Evolutionary conservation across 805 yeast genomes (phyloP).

Genomic region (Wickerhamomyces pijperi): DNA sequence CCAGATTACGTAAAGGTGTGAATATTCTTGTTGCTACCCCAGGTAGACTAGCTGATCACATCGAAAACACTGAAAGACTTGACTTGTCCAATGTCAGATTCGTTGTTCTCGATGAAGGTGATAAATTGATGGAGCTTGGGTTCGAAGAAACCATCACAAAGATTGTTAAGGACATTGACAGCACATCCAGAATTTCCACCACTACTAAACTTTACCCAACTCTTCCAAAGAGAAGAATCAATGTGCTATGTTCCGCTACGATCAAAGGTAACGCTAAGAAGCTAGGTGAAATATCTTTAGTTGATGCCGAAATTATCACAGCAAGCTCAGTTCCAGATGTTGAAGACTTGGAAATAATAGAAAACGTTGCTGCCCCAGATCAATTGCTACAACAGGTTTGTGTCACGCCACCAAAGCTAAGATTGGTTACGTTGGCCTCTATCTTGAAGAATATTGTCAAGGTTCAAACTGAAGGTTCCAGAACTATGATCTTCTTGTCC

Average conservation of each 20-base stretch:
- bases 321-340: conserved; percentile 21
- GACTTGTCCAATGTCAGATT: conserved; percentile 68
- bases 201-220: conserved; percentile 32
- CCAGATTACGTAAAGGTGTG: conserved; percentile 89
- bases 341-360: conserved; percentile 18
- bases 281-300: conserved; percentile 67
- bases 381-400: conserved; percentile 72
- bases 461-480: conserved; percentile 23
- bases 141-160: conserved; percentile 86
- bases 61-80: conserved; percentile 75
- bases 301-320: conserved; percentile 58
- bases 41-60: conserved; percentile 89
- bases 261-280: conserved; percentile 70
- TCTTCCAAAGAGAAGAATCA: conserved; percentile 63
- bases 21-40: conserved; percentile 96
- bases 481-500: conserved; percentile 78
- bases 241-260: conserved; percentile 90
- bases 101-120: conserved; percentile 95
- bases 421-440: conserved; percentile 74
- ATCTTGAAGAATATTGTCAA: conserved; percentile 38
- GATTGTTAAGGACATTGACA: conserved; percentile 52
- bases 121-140: conserved; percentile 88
- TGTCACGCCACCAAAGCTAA: conserved; percentile 86
- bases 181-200: conserved; percentile 24
- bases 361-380: conserved; percentile 61